Evolutionary conservation across 2,329 filamentous ascomycete genomes (phyloP), one percentile per base, ranked within the genome.

Genomic region (Diaporthe humulicola): DNA sequence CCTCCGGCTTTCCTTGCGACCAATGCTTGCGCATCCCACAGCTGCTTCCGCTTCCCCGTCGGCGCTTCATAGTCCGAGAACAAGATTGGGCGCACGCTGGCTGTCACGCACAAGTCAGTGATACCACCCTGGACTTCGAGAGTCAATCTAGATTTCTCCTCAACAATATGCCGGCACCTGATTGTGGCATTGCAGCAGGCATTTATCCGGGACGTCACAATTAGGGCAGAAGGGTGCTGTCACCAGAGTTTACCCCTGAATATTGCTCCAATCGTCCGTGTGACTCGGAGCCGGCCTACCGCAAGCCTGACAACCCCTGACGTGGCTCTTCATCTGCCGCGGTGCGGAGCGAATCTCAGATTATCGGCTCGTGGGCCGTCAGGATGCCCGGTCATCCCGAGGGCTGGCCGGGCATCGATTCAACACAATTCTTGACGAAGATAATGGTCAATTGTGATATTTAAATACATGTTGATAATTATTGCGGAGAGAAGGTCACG

Each of bases 171-270:
- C 48, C 48, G 64, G 64, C 48, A 54, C 45, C 33, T 67, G 30
- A 19, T 25, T n/a, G 30, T 38, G 45, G 25, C 61, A 38, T 67
- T 67, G 30, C 33, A 67, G 45, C 30, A 17, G 33, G 45, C 15
- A 69, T 69, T 69, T 69, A 69, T 69, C 64, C 48, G 64, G 64
- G 33, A n/a, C 30, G 45, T 67, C 14, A 22, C 48, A 67, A 67
- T 67, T 52, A 52, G 33, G 30, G 45, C 64, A 38, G 45, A 52
- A 9, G 30, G 42, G 45, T 9, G 45, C 45, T 52, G 30, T 15
- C 64, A 14, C 17, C 28, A 38, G 42, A 67, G 28, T 66, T 67
- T 67, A 38, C 45, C 64, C 64, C 64, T 69, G 40, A 40, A 40
- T 54, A 40, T 69, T 69, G 64, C 48, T 40, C 45, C 64, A 69